phyloP scores from a whole-genome alignment of 768 basidiomycete species.

The Pseudohyphozyma bogoriensis region DNA sequence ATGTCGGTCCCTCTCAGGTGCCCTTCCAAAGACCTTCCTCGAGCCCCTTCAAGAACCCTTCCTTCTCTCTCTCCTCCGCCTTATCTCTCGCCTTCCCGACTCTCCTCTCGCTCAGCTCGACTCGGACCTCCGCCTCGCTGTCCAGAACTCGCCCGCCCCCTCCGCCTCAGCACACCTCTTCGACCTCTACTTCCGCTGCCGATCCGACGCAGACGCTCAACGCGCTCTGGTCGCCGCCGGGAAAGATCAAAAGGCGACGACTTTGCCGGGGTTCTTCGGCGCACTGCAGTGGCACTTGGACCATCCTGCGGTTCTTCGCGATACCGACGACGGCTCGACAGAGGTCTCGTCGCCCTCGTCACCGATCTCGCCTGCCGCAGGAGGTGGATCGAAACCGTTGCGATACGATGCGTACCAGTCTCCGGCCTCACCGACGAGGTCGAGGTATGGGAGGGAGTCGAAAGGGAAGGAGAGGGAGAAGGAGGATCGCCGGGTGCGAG shows the following conservation, averaged over 20 bases:
- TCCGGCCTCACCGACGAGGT: background rate
- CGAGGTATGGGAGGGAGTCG: background rate
- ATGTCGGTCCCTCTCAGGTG: background rate
- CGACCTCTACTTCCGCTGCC: background rate
- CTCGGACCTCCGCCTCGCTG: background rate
- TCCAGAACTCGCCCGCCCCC: background rate
- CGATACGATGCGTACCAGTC: background rate
- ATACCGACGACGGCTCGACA: background rate
- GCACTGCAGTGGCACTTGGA: background rate
- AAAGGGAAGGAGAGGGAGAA: background rate
- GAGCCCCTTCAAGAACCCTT: background rate
- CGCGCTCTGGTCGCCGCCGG: background rate
- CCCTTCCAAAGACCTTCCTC: background rate
- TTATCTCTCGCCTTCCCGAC: background rate
- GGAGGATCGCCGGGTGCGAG: background rate
- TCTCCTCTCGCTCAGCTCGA: background rate
- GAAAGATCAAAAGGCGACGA: background rate
- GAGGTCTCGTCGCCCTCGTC: background rate
- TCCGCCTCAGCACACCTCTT: background rate
- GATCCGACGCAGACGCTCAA: background rate
- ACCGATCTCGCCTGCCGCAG: too few species aligned
- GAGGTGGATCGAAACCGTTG: background rate
- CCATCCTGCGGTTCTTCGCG: background rate
- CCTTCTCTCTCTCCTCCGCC: slow-evolving; percentile 11
- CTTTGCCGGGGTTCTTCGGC: background rate